Conservation (phyloP, 2,329 filamentous ascomycete species). For the Neonectria neomacrospora region DNA sequence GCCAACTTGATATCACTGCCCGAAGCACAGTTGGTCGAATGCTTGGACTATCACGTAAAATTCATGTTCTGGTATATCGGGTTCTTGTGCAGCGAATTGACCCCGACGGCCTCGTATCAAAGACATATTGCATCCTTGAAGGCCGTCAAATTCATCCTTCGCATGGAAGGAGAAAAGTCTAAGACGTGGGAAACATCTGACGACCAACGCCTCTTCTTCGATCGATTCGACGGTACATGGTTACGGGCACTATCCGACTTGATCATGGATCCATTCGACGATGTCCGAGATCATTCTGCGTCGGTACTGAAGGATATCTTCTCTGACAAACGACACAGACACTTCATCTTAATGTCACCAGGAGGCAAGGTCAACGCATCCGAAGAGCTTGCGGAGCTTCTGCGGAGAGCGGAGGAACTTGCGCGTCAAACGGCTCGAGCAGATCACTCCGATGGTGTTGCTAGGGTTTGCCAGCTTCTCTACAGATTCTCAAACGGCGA, state of each 20-base stretch:
- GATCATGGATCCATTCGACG: conserved; percentile 90
- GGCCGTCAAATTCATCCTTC: conserved; percentile 73
- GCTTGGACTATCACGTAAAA: conserved; percentile 62
- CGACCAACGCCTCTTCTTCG: conserved; percentile 55
- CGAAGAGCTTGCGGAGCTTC: conserved; percentile 58
- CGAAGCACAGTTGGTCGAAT: conserved; percentile 51
- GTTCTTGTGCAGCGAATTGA: conserved; percentile 79
- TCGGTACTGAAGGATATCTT: conserved; percentile 63
- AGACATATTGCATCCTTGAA: conserved; percentile 85
- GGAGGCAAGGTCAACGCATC: conserved; percentile 31
- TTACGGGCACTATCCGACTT: conserved; percentile 78
- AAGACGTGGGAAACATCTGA: conserved; percentile 53
- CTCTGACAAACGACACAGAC: conserved; percentile 50
- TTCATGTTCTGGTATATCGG: conserved; percentile 81
- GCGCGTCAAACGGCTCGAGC: conserved; percentile 81
- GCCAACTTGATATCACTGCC: conserved; percentile 55
- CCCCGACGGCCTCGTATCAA: conserved; percentile 87
- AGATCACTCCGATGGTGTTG: conserved; percentile 92
- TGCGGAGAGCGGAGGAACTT: conserved; percentile 63
- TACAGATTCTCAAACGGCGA: conserved; percentile 65
- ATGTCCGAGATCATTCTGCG: conserved; percentile 75
- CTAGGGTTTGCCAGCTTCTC: conserved; percentile 77
- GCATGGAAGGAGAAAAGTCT: conserved; percentile 71
- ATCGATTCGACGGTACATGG: conserved; percentile 61
- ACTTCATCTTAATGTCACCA: conserved; percentile 36